Evolutionary conservation across 345 rosid genomes (phyloP).

Genomic region (Hibiscus trionum): DNA sequence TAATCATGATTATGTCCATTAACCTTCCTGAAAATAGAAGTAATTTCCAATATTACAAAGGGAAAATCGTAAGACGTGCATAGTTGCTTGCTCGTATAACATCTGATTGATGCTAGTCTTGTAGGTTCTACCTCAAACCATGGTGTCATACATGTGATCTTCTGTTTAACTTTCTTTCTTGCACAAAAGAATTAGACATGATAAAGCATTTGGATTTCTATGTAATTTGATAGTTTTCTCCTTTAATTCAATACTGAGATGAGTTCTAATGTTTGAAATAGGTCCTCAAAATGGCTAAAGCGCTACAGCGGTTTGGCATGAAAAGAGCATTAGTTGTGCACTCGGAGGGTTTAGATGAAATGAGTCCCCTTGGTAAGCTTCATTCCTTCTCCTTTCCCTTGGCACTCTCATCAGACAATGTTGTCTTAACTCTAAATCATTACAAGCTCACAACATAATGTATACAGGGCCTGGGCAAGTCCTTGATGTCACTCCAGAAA

Average conservation of each 20-base stretch:
- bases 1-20: not conserved
- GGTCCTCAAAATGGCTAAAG: constrained; percentile 90
- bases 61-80: not conserved
- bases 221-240: not conserved
- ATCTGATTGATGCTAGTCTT: not conserved
- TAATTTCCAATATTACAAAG: not conserved
- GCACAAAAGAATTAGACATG: not conserved
- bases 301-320: constrained; percentile 84
- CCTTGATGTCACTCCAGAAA: constrained; percentile 60
- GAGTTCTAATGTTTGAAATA: constrained; percentile 21
- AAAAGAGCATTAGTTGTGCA: constrained; percentile 91
- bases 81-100: not conserved
- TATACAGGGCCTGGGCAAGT: constrained; percentile 64
- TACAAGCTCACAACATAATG: constrained; percentile 8
- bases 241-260: not conserved
- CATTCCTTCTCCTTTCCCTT: not conserved
- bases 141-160: not conserved
- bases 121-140: not conserved
- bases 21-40: not conserved
- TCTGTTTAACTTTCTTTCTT: not conserved
- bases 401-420: not conserved
- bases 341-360: constrained; percentile 93
- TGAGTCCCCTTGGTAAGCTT: constrained; percentile 79
- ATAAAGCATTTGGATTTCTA: not conserved
- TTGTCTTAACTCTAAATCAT: not conserved